Conservation (phyloP, 2,329 filamentous ascomycete species). For the Aspergillus sp. region DNA sequence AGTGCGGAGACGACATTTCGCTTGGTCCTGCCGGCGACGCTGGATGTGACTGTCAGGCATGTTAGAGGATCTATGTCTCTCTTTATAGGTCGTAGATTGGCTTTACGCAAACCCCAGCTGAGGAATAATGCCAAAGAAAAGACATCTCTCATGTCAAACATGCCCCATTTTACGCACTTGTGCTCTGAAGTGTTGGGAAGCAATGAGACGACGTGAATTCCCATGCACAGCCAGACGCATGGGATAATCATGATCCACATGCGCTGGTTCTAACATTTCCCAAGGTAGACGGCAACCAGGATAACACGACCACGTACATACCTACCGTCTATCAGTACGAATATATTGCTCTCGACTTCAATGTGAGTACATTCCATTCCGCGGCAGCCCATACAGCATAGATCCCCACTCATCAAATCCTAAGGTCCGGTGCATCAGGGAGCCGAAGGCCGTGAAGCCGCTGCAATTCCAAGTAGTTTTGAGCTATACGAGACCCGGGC, state of each 20-base stretch:
- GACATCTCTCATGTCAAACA: constrained; percentile 5
- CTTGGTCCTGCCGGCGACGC: constrained; percentile 6
- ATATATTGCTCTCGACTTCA: too few relatives aligned
- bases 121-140: neutral
- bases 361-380: neutral
- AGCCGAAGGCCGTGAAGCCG: neutral
- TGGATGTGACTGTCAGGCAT: neutral
- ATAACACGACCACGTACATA: neutral
- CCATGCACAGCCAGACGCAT: neutral
- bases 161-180: constrained; percentile 6
- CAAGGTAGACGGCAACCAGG: neutral
- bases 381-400: constrained; percentile 1
- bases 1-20: neutral
- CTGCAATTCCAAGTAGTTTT: neutral
- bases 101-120: neutral
- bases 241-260: neutral
- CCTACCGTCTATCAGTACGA: too few relatives aligned
- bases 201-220: neutral
- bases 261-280: too few relatives aligned
- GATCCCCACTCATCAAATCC: neutral
- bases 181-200: neutral
- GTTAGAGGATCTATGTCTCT: neutral
- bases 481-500: too few relatives aligned
- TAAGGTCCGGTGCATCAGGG: constrained; percentile 3
- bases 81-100: neutral